Base-by-base conservation (phyloP, 2,329 filamentous ascomycete species). In the Colletotrichum horii region DNA sequence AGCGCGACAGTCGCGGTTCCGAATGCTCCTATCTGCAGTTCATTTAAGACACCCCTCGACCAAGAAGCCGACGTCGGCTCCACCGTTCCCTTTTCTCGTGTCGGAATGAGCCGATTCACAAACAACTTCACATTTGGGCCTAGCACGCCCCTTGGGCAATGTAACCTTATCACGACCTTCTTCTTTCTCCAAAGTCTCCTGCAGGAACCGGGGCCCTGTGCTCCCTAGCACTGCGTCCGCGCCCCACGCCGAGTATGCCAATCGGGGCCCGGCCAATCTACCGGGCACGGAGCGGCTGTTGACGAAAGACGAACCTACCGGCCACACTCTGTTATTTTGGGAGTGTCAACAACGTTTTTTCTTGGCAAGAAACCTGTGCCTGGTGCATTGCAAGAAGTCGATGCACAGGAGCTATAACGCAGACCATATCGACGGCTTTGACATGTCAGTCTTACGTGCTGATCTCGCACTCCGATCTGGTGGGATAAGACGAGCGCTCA, bases 121-220 rank as follows among this genome's bases (percentile, higher is more conserved):
- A 14, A 30, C 24, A 56, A 19, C 58, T 70, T 74, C 43, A 55
- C 48, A 16, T 34, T 66, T 71, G n/a, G 52, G 71, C 30, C 12
- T 66, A 66, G 52, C 2, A 55, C 3, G 32, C n/a, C 30, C 30
- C 61, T 30, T 75, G 62, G 55, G 14, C 32, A 14, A 75, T 66
- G 61, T 32, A 75, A 75, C 61, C 67, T 55, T 52, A 34, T 64
- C 9, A 48, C 22, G 55, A 72, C 55, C 62, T 75, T 67, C 62
- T 60, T 19, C 22, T 67, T 66, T 56, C 36, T 74, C n/a, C 43
- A 52, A 52, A 30, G 55, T n/a, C 58, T 62, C 19, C 48, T 61
- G 68, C 61, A 71, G 36, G 34, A 65, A 71, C 60, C 16, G 32
- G 34, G 32, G 32, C 52, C 24, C n/a, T 30, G 22, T 61, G 64